Conservation (phyloP, 192 early-diverging fungal species). For the Lobosporangium transversale region DNA sequence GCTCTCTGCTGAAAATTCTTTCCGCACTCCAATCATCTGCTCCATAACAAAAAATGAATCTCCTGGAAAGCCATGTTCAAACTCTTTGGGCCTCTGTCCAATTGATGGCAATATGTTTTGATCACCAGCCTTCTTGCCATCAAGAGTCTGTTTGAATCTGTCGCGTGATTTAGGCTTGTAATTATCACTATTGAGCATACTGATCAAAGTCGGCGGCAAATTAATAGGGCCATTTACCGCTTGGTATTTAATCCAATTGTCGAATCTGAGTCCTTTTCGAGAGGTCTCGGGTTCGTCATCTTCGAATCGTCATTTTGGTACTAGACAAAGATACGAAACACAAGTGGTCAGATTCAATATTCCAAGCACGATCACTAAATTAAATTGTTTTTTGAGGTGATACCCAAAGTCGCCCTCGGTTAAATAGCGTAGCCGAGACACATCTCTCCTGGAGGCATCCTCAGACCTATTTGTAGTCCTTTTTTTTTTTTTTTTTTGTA, state of each 20-base stretch:
- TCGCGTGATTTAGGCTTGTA: background rate
- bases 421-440: no score
- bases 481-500: no score
- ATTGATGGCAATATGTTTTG: background rate
- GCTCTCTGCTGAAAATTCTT: background rate
- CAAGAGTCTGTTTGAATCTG: background rate
- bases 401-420: no score
- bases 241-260: background rate
- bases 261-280: background rate
- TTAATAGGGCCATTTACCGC: background rate
- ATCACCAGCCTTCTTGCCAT: background rate
- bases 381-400: no score
- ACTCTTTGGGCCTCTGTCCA: conserved; percentile 16
- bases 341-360: no score
- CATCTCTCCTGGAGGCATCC: no score
- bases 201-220: background rate
- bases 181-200: background rate
- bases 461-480: no score
- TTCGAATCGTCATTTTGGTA: no score
- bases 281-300: background rate
- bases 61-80: conserved; percentile 4
- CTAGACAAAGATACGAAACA: no score
- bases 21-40: conserved; percentile 27
- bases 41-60: conserved; percentile 17
- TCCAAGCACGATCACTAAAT: no score